Base-by-base conservation (phyloP, 805 yeast genomes). In the Metschnikowia anglica region DNA sequence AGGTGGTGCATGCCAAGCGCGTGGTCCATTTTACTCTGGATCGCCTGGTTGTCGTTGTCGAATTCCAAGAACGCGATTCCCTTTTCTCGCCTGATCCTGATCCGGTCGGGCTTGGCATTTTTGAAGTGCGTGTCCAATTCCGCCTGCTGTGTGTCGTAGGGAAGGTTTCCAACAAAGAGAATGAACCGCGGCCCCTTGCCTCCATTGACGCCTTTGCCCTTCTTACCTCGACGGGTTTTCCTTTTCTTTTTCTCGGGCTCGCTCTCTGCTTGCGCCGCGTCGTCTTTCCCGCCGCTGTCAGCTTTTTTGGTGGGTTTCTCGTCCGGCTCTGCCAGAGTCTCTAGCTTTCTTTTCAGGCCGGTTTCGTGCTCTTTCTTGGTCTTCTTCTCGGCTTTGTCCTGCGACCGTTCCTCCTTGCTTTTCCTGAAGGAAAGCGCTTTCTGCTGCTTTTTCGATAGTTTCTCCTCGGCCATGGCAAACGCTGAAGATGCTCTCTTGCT, bases 51-150 rank as follows among this genome's bases (percentile, higher is more conserved):
- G 38, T 72, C 77, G 42, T 65, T 69, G 47, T 68, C 82, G 56
- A 89, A 93, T 62, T 93, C 99, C 48, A 90, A 61, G 58, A 90
- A 90, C 9, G 96, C 97, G 58, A 90, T 89, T 11, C 97, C 97
- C 65, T 88, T 88, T 37, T 86, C 95, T 12, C 70, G 70, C 61
- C 99, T 79, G 34, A 88, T 66, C 60, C 99, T 80, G 39, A 93
- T 72, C 47, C 77, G 72, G 58, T 83, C 85, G 3, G 97, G 97
- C 13, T 77, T 70, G 33, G 83, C 70, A 27, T 80, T 77, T 52
- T 82, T 79, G 70, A 93, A 88, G 63, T 90, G 97, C 15, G 73
- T 68, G 41, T 70, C 65, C 23, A 93, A 61, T 41, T 85, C 86
- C 2, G 77, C 74, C 40, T 77, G 77, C 2, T 82, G 74, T 17